A percentile compares a stretch with the other conserved stretches of the same genome.
phyloP scores from a whole-genome alignment of 345 rosid species.

The Pistacia vera region DNA sequence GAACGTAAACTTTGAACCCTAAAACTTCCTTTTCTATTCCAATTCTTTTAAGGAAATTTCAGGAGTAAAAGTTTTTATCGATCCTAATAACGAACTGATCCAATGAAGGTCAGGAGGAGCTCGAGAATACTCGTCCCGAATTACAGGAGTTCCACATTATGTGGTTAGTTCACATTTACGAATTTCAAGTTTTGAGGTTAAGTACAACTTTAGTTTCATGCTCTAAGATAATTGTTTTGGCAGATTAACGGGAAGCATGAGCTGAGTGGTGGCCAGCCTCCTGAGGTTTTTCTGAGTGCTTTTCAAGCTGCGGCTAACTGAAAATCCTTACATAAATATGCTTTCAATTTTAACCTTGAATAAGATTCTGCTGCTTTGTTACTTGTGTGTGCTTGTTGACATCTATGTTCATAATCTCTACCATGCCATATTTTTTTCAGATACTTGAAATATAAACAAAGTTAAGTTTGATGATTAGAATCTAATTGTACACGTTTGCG shows the following conservation, averaged over 20 bases:
- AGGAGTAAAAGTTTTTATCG: neutral
- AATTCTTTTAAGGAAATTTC: neutral
- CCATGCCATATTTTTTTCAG: neutral
- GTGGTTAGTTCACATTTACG: slow-evolving; percentile 46
- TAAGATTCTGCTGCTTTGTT: neutral
- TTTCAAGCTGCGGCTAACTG: slow-evolving; percentile 52
- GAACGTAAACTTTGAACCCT: neutral
- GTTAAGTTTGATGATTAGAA: neutral
- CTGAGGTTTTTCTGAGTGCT: slow-evolving; percentile 69
- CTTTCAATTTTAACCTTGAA: slow-evolving; percentile 2
- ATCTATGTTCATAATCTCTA: neutral
- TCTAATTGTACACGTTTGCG: too few species aligned
- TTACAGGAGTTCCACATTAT: slow-evolving; percentile 80
- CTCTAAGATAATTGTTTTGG: slow-evolving; percentile 12
- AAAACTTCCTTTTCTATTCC: too few species aligned
- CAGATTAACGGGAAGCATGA: slow-evolving; percentile 83
- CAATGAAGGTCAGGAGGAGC: slow-evolving; percentile 70
- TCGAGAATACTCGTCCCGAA: slow-evolving; percentile 55
- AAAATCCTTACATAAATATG: slow-evolving; percentile 14
- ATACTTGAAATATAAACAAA: neutral
- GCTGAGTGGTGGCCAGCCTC: slow-evolving; percentile 81
- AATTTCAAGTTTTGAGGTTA: neutral
- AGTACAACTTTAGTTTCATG: neutral
- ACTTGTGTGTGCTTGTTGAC: neutral
- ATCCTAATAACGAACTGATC: slow-evolving; percentile 13